Evolutionary conservation across 352 stramenopile species (phyloP).

Genomic region (Phytophthora pini): DNA sequence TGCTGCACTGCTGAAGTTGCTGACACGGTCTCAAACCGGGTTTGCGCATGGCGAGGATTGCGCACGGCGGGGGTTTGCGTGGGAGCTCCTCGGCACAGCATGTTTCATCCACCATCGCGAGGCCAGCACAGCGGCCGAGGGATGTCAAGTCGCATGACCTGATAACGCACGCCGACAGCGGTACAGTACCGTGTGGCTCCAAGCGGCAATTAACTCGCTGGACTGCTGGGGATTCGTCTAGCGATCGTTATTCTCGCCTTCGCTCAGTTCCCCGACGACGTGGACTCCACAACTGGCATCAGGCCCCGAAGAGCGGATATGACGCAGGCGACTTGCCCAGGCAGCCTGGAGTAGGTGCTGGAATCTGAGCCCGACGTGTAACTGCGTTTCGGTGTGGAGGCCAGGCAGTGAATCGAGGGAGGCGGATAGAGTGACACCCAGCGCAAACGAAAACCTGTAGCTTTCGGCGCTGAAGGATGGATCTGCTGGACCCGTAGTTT

Average conservation of each 20-base stretch:
- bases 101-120: neutral
- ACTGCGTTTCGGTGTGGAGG: slow-evolving; percentile 20
- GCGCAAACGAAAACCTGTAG: no score
- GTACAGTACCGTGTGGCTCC: neutral
- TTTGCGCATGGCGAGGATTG: neutral
- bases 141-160: neutral
- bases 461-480: no score
- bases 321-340: slow-evolving; percentile 13
- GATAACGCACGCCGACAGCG: slow-evolving; percentile 1
- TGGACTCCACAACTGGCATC: neutral
- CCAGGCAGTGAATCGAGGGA: no score
- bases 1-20: slow-evolving; percentile 14
- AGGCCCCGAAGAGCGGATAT: neutral
- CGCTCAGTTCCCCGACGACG: neutral
- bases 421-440: neutral
- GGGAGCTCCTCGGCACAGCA: neutral
- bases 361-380: slow-evolving; percentile 16
- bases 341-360: neutral
- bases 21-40: slow-evolving; percentile 6
- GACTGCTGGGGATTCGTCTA: neutral
- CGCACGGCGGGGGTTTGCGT: neutral
- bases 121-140: neutral
- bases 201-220: neutral
- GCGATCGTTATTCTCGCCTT: slow-evolving; percentile 4
- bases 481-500: no score